Conservation (phyloP, 306 rosid species). For the Dryas drummondii region DNA sequence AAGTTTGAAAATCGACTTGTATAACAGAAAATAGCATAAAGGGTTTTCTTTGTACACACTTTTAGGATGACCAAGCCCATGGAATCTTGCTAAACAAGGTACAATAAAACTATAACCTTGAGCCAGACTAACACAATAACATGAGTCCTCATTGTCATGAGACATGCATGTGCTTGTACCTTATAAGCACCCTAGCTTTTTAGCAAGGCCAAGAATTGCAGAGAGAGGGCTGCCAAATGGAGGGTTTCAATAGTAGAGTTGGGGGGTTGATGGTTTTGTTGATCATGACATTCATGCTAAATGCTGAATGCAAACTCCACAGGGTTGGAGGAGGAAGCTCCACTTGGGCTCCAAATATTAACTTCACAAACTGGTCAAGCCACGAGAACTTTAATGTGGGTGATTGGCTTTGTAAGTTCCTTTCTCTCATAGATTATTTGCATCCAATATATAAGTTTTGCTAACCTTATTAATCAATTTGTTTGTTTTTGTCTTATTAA, state of each 20-base stretch:
- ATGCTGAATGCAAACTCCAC: conserved; percentile 39
- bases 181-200: neutral
- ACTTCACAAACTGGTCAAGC: conserved; percentile 49
- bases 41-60: too few species aligned
- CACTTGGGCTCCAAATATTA: conserved; percentile 44
- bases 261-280: neutral
- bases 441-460: neutral
- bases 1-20: too few species aligned
- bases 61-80: too few species aligned
- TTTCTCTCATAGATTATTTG: neutral
- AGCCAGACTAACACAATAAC: too few species aligned
- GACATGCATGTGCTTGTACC: neutral
- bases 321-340: conserved; percentile 67
- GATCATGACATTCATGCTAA: neutral
- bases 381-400: conserved; percentile 48
- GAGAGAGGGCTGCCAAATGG: neutral
- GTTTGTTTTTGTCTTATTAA: neutral
- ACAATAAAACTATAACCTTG: too few species aligned
- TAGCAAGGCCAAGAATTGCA: neutral
- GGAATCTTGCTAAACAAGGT: too few species aligned
- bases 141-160: neutral
- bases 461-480: neutral
- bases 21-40: too few species aligned
- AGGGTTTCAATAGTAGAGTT: conserved; percentile 12
- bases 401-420: conserved; percentile 61